Evolutionary conservation across 352 stramenopile species (phyloP), one percentile per base, ranked within the genome.

Genomic region (Phytophthora boehmeriae): DNA sequence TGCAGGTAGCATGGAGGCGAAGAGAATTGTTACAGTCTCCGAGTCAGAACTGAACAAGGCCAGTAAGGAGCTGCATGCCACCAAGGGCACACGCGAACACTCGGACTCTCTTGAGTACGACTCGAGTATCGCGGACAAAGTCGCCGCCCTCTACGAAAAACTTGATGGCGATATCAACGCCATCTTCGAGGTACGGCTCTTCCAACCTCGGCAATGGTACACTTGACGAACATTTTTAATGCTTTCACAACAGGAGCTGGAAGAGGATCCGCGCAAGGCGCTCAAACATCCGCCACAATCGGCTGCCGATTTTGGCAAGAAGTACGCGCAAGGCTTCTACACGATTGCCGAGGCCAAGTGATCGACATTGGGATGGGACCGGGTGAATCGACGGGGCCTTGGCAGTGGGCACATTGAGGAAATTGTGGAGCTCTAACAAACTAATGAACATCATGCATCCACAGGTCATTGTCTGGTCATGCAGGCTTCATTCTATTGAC

Each of bases 261-360:
- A 92, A 36, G 85, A 93, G 59, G 91, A 77, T 25, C 85, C 85
- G 11, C 79, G 80, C 32, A 93, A 93, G 59, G 85, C 80, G 38
- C 66, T 93, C 32, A 93, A 93, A 59, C 66, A 93, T 53, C 80
- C 80, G 16, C 85, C 85, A 14, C 53, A 60, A 2, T 81, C 73
- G 13, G 78, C 83, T 8, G 60, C 73, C 10, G 85, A 91, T 36
- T 93, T 93, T 56, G 83, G 85, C 23, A 90, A 81, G 51, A 87
- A 85, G 59, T 93, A 93, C 39, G 85, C 85, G 1, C 85, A 93
- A 47, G 85, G 83, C 10, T 93, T 92, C 56, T 93, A 93, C 76
- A 91, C 85, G 22, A 90, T 88, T 69, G 84, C 84, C 0, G 84
- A 91, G 51, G 84, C 87, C 69, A 93, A 93, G 68, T 93, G 49